Percentiles rank a stretch among this genome's conserved stretches.
These are phyloP conservation scores for Pelargonium cotyledonis DNA, from an alignment of 441 rosid species.

Conservation along the genomic window DNA sequence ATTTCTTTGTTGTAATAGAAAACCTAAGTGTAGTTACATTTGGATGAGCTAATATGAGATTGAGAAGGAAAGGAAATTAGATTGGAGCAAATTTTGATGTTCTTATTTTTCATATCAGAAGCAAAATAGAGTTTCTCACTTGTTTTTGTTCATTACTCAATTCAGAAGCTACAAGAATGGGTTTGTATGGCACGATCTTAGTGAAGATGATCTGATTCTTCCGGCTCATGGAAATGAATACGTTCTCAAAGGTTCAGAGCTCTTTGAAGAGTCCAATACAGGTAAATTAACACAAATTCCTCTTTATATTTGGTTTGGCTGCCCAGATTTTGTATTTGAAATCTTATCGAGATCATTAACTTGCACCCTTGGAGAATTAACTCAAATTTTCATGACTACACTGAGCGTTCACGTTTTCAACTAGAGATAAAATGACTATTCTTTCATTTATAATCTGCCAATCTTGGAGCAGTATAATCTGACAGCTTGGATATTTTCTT, in stretches of 20 bases:
- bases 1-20: too few relatives aligned
- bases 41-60: too few relatives aligned
- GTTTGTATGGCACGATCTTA: slow-evolving; percentile 70
- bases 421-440: too few relatives aligned
- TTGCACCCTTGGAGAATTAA: too few relatives aligned
- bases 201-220: slow-evolving; percentile 55
- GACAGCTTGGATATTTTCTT: background rate
- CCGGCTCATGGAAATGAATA: slow-evolving; percentile 68
- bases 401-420: too few relatives aligned
- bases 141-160: slow-evolving; percentile 6
- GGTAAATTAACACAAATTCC: slow-evolving; percentile 33
- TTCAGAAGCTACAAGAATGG: slow-evolving; percentile 71
- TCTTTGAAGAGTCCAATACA: slow-evolving; percentile 54
- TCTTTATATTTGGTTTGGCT: background rate
- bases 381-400: too few relatives aligned
- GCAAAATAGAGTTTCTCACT: background rate
- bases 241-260: slow-evolving; percentile 70
- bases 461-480: background rate
- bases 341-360: background rate
- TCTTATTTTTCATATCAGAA: too few relatives aligned
- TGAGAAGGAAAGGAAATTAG: too few relatives aligned
- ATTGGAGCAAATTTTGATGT: too few relatives aligned
- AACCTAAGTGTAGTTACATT: too few relatives aligned
- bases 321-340: background rate
- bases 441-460: too few relatives aligned